Evolutionary conservation across 768 basidiomycete genomes (phyloP).

Genomic region (Chlorophyllum brunneum): DNA sequence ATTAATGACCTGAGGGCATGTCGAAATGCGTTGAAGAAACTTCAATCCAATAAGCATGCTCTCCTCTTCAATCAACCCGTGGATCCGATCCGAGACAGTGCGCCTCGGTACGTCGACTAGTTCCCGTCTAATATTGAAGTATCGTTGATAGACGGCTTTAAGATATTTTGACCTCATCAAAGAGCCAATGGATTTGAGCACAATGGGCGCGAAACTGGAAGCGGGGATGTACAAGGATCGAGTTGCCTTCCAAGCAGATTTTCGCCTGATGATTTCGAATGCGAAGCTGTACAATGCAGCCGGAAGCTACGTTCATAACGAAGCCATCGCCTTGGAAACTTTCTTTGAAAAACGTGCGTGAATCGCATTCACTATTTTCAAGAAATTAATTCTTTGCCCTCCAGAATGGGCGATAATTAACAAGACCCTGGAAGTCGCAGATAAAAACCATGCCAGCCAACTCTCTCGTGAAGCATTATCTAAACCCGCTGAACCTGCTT

Average conservation of each 20-base stretch:
- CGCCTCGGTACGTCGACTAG: slow-evolving; percentile 62
- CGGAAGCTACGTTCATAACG: slow-evolving; percentile 68
- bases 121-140: neutral
- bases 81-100: slow-evolving; percentile 91
- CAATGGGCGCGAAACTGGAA: slow-evolving; percentile 82
- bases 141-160: slow-evolving; percentile 15
- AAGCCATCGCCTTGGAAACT: slow-evolving; percentile 69
- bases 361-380: neutral
- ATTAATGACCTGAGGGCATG: slow-evolving; percentile 72
- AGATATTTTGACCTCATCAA: slow-evolving; percentile 92
- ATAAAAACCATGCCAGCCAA: slow-evolving; percentile 37
- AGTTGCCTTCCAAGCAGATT: slow-evolving; percentile 80
- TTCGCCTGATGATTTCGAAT: slow-evolving; percentile 84
- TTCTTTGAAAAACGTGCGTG: slow-evolving; percentile 84
- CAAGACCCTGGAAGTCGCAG: slow-evolving; percentile 72
- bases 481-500: slow-evolving; percentile 6
- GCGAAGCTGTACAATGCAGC: slow-evolving; percentile 80
- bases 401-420: slow-evolving; percentile 86
- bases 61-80: slow-evolving; percentile 81
- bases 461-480: slow-evolving; percentile 6
- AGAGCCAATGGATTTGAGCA: slow-evolving; percentile 92
- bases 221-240: slow-evolving; percentile 84
- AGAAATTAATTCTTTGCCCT: neutral
- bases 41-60: slow-evolving; percentile 71
- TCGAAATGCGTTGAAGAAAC: slow-evolving; percentile 75